Base-by-base conservation (phyloP, 139 green algal genomes). In the Medakamo hakoo region DNA sequence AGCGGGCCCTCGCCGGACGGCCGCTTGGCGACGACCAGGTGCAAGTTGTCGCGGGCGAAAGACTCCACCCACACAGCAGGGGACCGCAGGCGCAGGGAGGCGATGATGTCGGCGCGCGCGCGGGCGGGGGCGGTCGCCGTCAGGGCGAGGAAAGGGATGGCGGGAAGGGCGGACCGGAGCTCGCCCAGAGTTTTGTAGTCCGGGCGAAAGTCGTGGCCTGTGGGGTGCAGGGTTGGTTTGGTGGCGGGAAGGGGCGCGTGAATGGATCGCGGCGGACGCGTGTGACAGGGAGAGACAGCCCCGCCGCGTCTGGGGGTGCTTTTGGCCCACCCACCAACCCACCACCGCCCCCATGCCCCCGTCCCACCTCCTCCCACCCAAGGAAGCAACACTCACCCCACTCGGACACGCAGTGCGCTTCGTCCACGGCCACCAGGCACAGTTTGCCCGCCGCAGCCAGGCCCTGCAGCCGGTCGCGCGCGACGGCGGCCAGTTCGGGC, bases 41-140 rank as follows among this genome's bases (percentile, higher is more conserved):
- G 66, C 49, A 86, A 68, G 76, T 86, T 86, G 62, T 57, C 57
- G 2, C 80, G 76, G 68, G 84, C 71, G 48, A 86, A 86, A 20
- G 67, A 67, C 71, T 77, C 71, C 25, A 84, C 66, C 59, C 60
- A 68, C 9, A 9, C 9, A n/a, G 28, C 16, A 9, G 49, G 28
- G 28, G 58, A 23, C 3, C 22, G 61, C 58, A 78, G 58, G n/a
- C 61, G n/a, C 24, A 78, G 72, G 62, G 72, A 71, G 30, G 60
- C 49, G 3, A 57, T 48, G 28, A 78, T 72, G 64, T 78, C 72
- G 4, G 66, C 64, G 3, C 62, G 72, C 32, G 59, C 62, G 4
- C 67, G 55, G 21, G 63, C 62, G 0, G 68, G 67, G 32, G 72
- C 72, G 4, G 72, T 78, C n/a, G 72, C 72, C 0, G 72, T 78